Evolutionary conservation across 1,284 basidiomycete genomes (phyloP).

Genomic region (Leccinum subrobustum): DNA sequence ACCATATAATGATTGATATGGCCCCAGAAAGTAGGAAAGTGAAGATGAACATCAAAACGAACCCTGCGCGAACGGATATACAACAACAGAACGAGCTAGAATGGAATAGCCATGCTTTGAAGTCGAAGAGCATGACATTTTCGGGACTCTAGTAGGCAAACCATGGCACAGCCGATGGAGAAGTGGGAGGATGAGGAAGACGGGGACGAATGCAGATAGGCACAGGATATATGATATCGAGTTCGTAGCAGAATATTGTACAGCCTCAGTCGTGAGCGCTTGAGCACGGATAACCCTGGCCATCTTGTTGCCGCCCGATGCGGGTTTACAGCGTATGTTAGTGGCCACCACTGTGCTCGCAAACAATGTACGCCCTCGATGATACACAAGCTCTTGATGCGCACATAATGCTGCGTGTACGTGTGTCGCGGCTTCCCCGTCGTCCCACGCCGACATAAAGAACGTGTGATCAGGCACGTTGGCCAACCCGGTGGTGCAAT

Average conservation of each 20-base stretch:
- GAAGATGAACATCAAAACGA: constrained; percentile 51
- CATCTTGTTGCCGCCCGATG: constrained; percentile 15
- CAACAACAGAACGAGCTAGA: constrained; percentile 58
- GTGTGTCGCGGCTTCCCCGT: too few relatives aligned
- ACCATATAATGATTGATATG: constrained; percentile 55
- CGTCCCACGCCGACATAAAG: too few relatives aligned
- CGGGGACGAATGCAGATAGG: background rate
- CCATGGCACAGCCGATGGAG: background rate
- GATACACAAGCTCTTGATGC: too few relatives aligned
- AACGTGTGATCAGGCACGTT: too few relatives aligned
- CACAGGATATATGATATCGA: background rate
- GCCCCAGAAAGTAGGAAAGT: constrained; percentile 51
- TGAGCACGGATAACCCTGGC: background rate
- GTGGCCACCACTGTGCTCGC: too few relatives aligned
- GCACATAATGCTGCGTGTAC: too few relatives aligned
- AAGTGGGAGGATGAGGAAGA: background rate
- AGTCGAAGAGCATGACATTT: constrained; percentile 19
- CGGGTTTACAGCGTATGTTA: background rate
- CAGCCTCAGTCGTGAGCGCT: constrained; percentile 3
- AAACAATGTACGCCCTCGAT: too few relatives aligned
- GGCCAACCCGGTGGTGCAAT: too few relatives aligned
- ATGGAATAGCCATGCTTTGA: constrained; percentile 28
- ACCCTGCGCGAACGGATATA: constrained; percentile 60
- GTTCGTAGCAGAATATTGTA: constrained; percentile 1
- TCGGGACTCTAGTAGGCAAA: background rate